Percentiles rank a stretch among this genome's conserved stretches.
Conservation (phyloP, 2,329 filamentous ascomycete genomes). For the Trichoderma sp. region DNA sequence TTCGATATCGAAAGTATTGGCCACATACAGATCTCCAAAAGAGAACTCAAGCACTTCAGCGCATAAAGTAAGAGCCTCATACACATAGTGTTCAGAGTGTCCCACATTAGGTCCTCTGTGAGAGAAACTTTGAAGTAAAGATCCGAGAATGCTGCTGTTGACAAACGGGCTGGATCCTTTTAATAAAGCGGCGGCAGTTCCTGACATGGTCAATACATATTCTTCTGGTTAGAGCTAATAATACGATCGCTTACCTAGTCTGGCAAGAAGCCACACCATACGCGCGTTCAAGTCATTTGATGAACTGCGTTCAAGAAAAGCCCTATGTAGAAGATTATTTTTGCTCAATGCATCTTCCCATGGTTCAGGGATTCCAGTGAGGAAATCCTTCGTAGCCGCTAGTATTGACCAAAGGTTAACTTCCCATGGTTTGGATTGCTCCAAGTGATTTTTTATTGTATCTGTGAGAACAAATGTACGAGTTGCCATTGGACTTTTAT, state of each 20-base stretch:
- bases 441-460: background rate
- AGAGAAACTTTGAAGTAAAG: background rate
- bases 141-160: background rate
- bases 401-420: background rate
- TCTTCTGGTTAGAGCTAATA: background rate
- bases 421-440: background rate
- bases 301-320: background rate
- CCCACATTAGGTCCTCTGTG: background rate
- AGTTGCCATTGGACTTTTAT: background rate
- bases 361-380: background rate
- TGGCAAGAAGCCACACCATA: constrained; percentile 3
- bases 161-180: background rate
- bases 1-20: background rate
- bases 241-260: background rate
- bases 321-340: background rate
- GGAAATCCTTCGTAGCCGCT: background rate
- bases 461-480: background rate
- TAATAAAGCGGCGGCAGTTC: background rate
- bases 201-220: background rate
- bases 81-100: background rate
- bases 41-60: background rate
- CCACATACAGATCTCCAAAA: background rate
- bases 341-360: background rate
- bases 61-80: background rate
- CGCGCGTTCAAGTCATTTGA: background rate